Evolutionary conservation across 768 basidiomycete genomes (phyloP).

Genomic region (Thelephora aurantiotincta): DNA sequence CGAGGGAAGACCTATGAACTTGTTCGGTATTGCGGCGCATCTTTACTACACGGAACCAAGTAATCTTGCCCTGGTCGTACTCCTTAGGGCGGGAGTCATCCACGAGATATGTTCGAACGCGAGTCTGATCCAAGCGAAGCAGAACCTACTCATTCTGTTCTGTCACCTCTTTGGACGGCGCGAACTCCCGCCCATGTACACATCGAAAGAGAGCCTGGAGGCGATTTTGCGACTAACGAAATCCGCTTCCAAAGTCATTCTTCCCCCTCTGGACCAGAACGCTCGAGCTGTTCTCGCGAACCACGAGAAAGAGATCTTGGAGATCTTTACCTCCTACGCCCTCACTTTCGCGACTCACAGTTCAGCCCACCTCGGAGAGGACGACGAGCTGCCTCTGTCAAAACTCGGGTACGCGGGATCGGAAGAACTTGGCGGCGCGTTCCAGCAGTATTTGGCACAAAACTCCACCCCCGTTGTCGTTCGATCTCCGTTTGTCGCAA

Average conservation of each 20-base stretch:
- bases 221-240: constrained; percentile 18
- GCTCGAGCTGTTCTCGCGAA: constrained; percentile 26
- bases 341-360: constrained; percentile 30
- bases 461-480: constrained; percentile 17
- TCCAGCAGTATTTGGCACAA: not conserved
- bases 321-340: constrained; percentile 43
- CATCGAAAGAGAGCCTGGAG: constrained; percentile 21
- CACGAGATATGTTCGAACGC: constrained; percentile 38
- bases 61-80: constrained; percentile 48
- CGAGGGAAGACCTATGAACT: constrained; percentile 40
- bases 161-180: constrained; percentile 56
- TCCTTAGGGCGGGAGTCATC: constrained; percentile 42
- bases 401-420: constrained; percentile 11
- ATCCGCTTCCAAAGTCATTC: constrained; percentile 42
- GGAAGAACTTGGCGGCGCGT: not conserved
- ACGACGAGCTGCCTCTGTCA: constrained; percentile 37
- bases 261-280: constrained; percentile 31
- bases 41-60: constrained; percentile 57
- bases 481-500: constrained; percentile 53
- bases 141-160: constrained; percentile 38
- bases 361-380: constrained; percentile 23
- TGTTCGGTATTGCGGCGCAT: constrained; percentile 39
- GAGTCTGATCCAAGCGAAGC: constrained; percentile 26
- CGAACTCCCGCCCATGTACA: constrained; percentile 31
- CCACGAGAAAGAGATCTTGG: constrained; percentile 35